Evolutionary conservation across 768 basidiomycete genomes (phyloP), one percentile per base, ranked within the genome.

Genomic region (Lactarius indigo): DNA sequence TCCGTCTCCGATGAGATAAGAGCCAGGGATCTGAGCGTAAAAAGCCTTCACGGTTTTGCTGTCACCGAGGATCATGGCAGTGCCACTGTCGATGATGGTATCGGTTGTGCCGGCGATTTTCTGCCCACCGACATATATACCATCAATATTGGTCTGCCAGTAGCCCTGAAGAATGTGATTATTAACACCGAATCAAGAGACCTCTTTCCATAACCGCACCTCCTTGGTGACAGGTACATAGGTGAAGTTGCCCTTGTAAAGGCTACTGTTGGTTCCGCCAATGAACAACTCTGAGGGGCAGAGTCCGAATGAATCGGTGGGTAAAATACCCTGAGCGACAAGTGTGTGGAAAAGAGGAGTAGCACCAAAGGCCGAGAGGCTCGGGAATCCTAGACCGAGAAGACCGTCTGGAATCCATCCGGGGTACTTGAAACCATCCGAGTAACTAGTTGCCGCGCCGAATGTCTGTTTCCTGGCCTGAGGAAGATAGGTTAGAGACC

Each of bases 241-340:
- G 42, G 67, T 65, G 59, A 68, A 68, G 59, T 60, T 28, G n/a
- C 41, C 59, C 2, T 7, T 44, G 26, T 47, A 15, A 6, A 57
- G 59, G 2, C 9, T 12, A 4, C 28, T n/a, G 35, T 68, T 61
- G 15, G 50, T 42, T 6, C 67, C 67, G 31, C 67, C 67, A n/a
- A 68, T 10, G 26, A 10, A 64, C 5, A 68, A 57, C 35, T 68
- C 63, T 1, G 59, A 30, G 31, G 86, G 76, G 64, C 82, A 81
- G 70, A 87, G 79, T 31, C 81, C 78, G 66, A 87, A 86, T 66
- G n/a, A 79, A 74, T 56, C 78, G 70, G 30, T 78, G 66, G 6
- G 74, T 63, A 2, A 78, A 72, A 41, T 63, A 18, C 72, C 72
- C 54, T 82, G 74, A 17, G 74, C 67, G n/a, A 82, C 64, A 42